Evolutionary conservation across 2,329 filamentous ascomycete genomes (phyloP).

Genomic region (Herpotrichia juniperi): DNA sequence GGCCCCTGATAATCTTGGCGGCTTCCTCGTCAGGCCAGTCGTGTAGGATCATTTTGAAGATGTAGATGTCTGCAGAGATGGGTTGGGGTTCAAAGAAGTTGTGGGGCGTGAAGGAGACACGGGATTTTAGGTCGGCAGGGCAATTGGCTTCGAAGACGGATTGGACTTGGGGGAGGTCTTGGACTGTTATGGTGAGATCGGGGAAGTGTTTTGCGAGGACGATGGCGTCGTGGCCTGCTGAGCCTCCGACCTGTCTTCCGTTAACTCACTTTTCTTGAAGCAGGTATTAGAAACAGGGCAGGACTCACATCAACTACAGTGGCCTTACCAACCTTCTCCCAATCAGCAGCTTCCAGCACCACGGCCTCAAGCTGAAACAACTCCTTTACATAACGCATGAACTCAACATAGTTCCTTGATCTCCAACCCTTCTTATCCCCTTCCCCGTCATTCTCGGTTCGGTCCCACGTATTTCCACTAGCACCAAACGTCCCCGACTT

Average conservation of each 20-base stretch:
- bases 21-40: constrained; percentile 63
- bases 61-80: constrained; percentile 59
- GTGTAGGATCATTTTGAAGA: constrained; percentile 66
- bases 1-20: constrained; percentile 24
- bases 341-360: constrained; percentile 32
- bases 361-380: constrained; percentile 35
- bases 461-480: constrained; percentile 31
- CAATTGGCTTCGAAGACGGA: constrained; percentile 30
- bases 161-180: constrained; percentile 37
- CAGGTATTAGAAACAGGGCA: background rate
- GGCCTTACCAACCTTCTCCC: constrained; percentile 28
- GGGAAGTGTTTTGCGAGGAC: constrained; percentile 31
- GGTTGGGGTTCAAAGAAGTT: constrained; percentile 66
- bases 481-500: constrained; percentile 30
- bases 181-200: constrained; percentile 35
- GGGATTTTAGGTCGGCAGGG: constrained; percentile 26
- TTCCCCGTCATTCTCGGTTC: constrained; percentile 39
- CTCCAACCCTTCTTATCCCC: constrained; percentile 38
- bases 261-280: background rate
- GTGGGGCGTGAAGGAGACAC: constrained; percentile 53
- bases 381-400: constrained; percentile 43
- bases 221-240: constrained; percentile 38
- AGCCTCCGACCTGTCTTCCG: constrained; percentile 31
- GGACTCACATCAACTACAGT: constrained; percentile 35
- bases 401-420: constrained; percentile 36